These are phyloP conservation scores for Priceomyces medius DNA, from an alignment of 805 yeast species.

Conservation along the genomic window DNA sequence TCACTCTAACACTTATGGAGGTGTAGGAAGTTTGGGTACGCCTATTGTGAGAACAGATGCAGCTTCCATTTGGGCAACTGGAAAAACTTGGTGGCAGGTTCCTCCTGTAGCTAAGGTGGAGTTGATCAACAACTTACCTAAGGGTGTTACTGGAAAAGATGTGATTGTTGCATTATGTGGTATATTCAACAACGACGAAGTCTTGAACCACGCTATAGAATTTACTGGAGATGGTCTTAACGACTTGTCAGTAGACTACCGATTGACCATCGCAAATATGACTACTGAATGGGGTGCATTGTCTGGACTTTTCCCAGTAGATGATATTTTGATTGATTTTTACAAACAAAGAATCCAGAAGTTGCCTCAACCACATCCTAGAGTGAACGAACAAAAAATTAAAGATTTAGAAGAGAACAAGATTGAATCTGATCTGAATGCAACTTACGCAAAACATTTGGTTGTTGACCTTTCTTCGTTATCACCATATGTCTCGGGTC, in stretches of 20 bases:
- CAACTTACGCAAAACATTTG: constrained; percentile 85
- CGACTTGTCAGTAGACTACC: constrained; percentile 70
- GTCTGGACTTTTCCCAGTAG: constrained; percentile 97
- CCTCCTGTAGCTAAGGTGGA: constrained; percentile 98
- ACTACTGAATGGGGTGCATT: constrained; percentile 99
- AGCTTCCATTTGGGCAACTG: constrained; percentile 99
- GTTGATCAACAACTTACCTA: constrained; percentile 74
- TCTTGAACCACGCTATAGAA: constrained; percentile 89
- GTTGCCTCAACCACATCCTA: constrained; percentile 75
- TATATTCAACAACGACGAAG: constrained; percentile 86
- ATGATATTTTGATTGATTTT: constrained; percentile 71
- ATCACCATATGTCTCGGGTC: constrained; percentile 91
- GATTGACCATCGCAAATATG: constrained; percentile 94
- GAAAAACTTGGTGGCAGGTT: constrained; percentile 99
- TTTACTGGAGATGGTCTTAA: constrained; percentile 81
- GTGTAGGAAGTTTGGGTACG: constrained; percentile 92
- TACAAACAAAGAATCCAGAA: constrained; percentile 61
- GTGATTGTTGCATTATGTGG: constrained; percentile 97
- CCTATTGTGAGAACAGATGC: constrained; percentile 99
- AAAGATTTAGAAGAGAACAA: constrained; percentile 47
- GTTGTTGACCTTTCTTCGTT: constrained; percentile 75
- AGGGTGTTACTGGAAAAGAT: constrained; percentile 93
- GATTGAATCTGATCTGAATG: constrained; percentile 64
- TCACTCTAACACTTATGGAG: constrained; percentile 97
- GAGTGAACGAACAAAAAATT: constrained; percentile 67